Percentiles rank a stretch among this genome's conserved stretches.
Conservation (phyloP, 148 eudicot species). For the Vaccinium myrtillus region DNA sequence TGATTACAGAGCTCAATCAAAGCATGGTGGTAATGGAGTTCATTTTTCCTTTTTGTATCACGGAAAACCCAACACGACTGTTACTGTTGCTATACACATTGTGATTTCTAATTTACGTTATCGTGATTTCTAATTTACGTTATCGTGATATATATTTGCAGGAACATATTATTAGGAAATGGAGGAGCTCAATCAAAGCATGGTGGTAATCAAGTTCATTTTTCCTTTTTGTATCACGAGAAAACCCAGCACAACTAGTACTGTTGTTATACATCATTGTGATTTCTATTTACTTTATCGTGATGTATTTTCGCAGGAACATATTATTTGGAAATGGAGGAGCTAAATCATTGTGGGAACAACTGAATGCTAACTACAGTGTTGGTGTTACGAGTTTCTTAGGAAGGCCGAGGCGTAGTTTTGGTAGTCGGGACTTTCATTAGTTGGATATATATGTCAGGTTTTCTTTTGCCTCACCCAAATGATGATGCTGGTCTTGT, state of each 20-base stretch:
- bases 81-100: background rate
- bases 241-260: background rate
- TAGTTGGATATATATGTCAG: background rate
- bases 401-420: background rate
- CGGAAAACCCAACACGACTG: background rate
- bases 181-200: background rate
- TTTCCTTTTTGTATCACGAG: background rate
- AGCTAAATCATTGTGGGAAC: background rate
- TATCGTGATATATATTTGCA: background rate
- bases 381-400: background rate
- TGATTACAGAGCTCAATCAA: slow-evolving; percentile 11
- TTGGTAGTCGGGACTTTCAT: slow-evolving; percentile 4
- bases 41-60: background rate
- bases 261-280: background rate
- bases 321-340: background rate
- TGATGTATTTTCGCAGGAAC: background rate
- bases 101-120: background rate
- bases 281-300: background rate
- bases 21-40: background rate
- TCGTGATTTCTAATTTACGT: background rate
- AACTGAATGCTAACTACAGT: slow-evolving; percentile 5
- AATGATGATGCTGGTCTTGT: background rate
- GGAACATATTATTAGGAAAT: background rate
- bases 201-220: background rate
- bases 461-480: background rate